A percentile compares a stretch with the other conserved stretches of the same genome.
Conservation (phyloP, 805 yeast species). For the Komagataella populi region DNA sequence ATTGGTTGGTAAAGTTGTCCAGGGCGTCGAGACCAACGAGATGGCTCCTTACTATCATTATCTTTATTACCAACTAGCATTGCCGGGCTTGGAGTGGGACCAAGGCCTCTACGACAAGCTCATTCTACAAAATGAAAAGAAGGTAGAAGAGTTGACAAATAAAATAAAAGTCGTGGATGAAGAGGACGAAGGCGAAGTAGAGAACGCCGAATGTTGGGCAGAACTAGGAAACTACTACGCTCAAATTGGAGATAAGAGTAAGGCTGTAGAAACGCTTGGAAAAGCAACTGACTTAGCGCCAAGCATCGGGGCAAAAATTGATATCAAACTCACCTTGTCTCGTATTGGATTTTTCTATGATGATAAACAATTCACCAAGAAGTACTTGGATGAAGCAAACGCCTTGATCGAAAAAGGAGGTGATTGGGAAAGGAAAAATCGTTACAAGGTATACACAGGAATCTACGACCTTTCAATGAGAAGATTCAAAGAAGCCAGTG, state of each 20-base stretch:
- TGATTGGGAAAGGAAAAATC: slow-evolving; percentile 97
- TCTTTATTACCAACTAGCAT: slow-evolving; percentile 32
- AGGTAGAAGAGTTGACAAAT: slow-evolving; percentile 38
- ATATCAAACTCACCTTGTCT: slow-evolving; percentile 65
- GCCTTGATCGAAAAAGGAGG: slow-evolving; percentile 88
- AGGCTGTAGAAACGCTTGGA: slow-evolving; percentile 52
- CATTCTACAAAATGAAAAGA: slow-evolving; percentile 36
- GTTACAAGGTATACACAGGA: slow-evolving; percentile 87
- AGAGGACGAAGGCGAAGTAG: slow-evolving; percentile 80
- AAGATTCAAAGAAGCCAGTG: slow-evolving; percentile 76
- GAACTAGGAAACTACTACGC: slow-evolving; percentile 84
- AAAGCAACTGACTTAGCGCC: slow-evolving; percentile 72
- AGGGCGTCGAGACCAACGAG: slow-evolving; percentile 40
- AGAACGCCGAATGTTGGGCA: slow-evolving; percentile 61
- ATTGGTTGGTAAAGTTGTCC: slow-evolving; percentile 28
- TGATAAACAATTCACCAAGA: slow-evolving; percentile 56
- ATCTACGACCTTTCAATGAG: slow-evolving; percentile 74
- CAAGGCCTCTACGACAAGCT: slow-evolving; percentile 38
- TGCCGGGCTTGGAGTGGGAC: slow-evolving; percentile 41
- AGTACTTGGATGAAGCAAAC: slow-evolving; percentile 62
- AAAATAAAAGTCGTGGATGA: slow-evolving; percentile 39
- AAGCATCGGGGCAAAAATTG: slow-evolving; percentile 84
- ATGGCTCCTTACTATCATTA: slow-evolving; percentile 78
- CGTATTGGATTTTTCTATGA: slow-evolving; percentile 85
- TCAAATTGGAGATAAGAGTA: slow-evolving; percentile 63